Evolutionary conservation across 768 basidiomycete genomes (phyloP).

Genomic region (Leccinellum rugosiceps): DNA sequence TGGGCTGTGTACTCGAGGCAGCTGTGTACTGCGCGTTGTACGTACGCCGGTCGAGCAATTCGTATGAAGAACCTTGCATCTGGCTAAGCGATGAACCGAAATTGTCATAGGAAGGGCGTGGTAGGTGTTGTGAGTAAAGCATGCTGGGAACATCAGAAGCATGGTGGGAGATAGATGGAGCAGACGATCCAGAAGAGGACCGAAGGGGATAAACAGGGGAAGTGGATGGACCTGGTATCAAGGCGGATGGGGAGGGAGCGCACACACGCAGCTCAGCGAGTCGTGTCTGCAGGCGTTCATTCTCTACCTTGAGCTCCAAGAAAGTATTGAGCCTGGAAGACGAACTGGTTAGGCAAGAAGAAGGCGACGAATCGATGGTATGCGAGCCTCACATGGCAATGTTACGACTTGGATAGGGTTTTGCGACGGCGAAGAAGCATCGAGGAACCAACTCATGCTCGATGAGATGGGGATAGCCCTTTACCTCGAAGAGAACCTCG

Average conservation of each 20-base stretch:
- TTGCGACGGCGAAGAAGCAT: constrained; percentile 73
- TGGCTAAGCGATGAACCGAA: constrained; percentile 10
- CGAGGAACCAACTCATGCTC: constrained; percentile 39
- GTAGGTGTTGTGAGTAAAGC: constrained; percentile 17
- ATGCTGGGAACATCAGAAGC: constrained; percentile 10
- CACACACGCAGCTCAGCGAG: constrained; percentile 42
- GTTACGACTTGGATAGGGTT: constrained; percentile 74
- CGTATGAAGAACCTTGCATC: constrained; percentile 13
- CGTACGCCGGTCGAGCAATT: constrained; percentile 16
- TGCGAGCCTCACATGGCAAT: constrained; percentile 53
- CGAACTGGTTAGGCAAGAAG: not conserved
- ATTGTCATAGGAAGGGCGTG: constrained; percentile 14
- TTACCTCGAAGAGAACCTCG: constrained; percentile 68
- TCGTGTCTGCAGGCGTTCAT: constrained; percentile 71
- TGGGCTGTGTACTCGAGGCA: constrained; percentile 10
- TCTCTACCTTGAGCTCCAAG: constrained; percentile 85
- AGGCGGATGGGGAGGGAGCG: constrained; percentile 16
- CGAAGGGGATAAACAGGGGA: constrained; percentile 27
- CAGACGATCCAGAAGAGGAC: constrained; percentile 24
- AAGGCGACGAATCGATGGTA: not conserved
- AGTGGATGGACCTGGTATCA: constrained; percentile 12
- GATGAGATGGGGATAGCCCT: constrained; percentile 57
- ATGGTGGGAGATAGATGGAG: constrained; percentile 14
- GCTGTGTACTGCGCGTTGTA: constrained; percentile 17
- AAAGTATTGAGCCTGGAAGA: constrained; percentile 60